Evolutionary conservation across 805 yeast genomes (phyloP).

Genomic region (Lachancea nothofagi): DNA sequence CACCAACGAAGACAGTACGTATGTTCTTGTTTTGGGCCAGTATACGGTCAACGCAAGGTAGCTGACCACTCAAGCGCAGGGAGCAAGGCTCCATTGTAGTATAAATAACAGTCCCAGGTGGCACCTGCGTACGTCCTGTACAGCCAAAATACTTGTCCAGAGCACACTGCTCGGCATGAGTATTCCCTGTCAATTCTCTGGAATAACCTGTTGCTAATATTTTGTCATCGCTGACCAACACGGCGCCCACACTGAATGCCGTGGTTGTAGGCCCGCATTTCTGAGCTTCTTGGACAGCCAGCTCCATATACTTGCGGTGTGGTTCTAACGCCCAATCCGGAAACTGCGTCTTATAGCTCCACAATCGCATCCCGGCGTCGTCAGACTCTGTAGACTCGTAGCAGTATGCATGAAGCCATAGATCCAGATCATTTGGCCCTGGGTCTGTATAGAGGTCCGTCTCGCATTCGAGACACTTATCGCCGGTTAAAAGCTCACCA

Average conservation of each 20-base stretch:
- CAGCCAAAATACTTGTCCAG: conserved; percentile 59
- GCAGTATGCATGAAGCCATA: conserved; percentile 88
- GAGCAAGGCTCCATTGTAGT: conserved; percentile 99
- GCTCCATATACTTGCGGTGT: conserved; percentile 57
- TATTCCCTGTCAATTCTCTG: conserved; percentile 87
- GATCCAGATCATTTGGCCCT: conserved; percentile 74
- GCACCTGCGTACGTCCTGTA: conserved; percentile 40
- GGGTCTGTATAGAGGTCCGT: conserved; percentile 79
- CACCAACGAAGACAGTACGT: conserved; percentile 82
- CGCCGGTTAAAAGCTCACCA: conserved; percentile 65
- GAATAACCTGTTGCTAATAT: conserved; percentile 82
- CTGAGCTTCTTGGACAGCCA: conserved; percentile 72
- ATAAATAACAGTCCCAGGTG: conserved; percentile 73
- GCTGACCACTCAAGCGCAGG: conserved; percentile 78
- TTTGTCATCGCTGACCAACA: conserved; percentile 56
- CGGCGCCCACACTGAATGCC: conserved; percentile 93
- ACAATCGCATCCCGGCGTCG: conserved; percentile 34
- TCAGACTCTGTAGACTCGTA: conserved; percentile 52
- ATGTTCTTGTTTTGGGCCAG: conserved; percentile 45
- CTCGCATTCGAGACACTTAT: conserved; percentile 60
- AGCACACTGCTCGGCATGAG: conserved; percentile 97
- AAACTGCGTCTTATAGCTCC: conserved; percentile 70
- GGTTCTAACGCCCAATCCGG: conserved; percentile 78
- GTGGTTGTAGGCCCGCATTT: conserved; percentile 78
- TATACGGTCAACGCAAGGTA: conserved; percentile 82